phyloP scores from a whole-genome alignment of 2,329 filamentous ascomycete species.

The Orbilia brochopaga region DNA sequence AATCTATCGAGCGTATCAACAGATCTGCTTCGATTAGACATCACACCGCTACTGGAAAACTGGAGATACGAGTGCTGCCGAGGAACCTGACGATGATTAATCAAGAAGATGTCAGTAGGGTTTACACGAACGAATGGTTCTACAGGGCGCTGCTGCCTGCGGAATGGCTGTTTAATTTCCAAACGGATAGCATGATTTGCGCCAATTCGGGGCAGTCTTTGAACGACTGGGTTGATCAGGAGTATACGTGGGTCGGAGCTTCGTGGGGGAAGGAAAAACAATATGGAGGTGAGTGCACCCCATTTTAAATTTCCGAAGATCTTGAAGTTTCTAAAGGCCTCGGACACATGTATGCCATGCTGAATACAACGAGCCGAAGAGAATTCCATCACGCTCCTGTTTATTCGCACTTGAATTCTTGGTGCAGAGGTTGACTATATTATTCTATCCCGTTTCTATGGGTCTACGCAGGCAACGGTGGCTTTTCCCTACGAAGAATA shows the following conservation, averaged over 20 bases:
- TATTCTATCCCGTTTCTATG: slow-evolving; percentile 60
- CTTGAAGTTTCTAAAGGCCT: not conserved
- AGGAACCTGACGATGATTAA: slow-evolving; percentile 63
- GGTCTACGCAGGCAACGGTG: slow-evolving; percentile 65
- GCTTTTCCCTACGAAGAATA: slow-evolving; percentile 64
- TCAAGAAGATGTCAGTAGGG: slow-evolving; percentile 64
- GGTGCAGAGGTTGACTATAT: not conserved
- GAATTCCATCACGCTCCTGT: no score
- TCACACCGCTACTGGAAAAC: slow-evolving; percentile 52
- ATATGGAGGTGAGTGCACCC: slow-evolving; percentile 58
- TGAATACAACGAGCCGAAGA: no score
- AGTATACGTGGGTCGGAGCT: slow-evolving; percentile 63
- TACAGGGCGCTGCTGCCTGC: slow-evolving; percentile 63
- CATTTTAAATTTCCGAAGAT: slow-evolving; percentile 59
- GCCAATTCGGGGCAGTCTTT: slow-evolving; percentile 62
- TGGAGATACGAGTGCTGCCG: slow-evolving; percentile 63
- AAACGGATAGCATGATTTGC: slow-evolving; percentile 65
- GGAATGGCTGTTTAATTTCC: slow-evolving; percentile 65
- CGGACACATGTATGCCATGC: no score
- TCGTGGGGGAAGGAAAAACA: slow-evolving; percentile 57
- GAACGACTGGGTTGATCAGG: slow-evolving; percentile 63
- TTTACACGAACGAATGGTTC: slow-evolving; percentile 63
- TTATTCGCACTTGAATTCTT: no score
- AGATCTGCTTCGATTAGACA: slow-evolving; percentile 50
- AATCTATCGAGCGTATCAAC: slow-evolving; percentile 60